phyloP scores from a whole-genome alignment of 192 early-diverging fungal genomes.

The Coemansia sp. region DNA sequence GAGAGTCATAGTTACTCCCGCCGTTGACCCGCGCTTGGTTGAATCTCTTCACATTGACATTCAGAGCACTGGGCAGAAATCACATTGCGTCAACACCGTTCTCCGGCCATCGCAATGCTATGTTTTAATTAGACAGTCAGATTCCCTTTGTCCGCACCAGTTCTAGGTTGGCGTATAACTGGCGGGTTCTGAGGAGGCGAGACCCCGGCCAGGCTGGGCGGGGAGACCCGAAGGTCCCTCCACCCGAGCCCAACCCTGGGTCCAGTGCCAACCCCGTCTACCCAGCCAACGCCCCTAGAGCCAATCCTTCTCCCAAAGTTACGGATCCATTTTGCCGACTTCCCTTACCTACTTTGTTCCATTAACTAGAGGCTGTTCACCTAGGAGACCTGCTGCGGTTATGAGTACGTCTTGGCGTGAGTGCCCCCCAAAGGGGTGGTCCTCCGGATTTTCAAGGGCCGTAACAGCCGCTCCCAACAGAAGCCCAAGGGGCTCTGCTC shows the following conservation, averaged over 20 bases:
- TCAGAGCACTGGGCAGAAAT: slow-evolving; percentile 85
- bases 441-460: slow-evolving; percentile 75
- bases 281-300: slow-evolving; percentile 59
- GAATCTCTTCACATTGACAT: slow-evolving; percentile 84
- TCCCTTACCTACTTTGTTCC: slow-evolving; percentile 83
- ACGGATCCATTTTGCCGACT: slow-evolving; percentile 84
- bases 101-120: slow-evolving; percentile 78
- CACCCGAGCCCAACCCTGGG: neutral
- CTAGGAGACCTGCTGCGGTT: slow-evolving; percentile 80
- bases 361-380: slow-evolving; percentile 82
- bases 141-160: slow-evolving; percentile 81
- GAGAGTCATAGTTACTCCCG: slow-evolving; percentile 80
- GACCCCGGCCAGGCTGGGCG: slow-evolving; percentile 3
- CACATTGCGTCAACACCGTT: slow-evolving; percentile 78
- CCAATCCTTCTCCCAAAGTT: slow-evolving; percentile 84
- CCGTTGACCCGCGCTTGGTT: slow-evolving; percentile 71
- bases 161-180: slow-evolving; percentile 73
- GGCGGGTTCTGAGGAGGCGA: slow-evolving; percentile 4
- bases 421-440: slow-evolving; percentile 47
- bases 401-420: slow-evolving; percentile 69
- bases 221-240: slow-evolving; percentile 8
- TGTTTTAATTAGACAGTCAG: slow-evolving; percentile 86
- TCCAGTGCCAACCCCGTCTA: slow-evolving; percentile 16
- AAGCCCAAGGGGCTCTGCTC: slow-evolving; percentile 44
- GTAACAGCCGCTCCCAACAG: slow-evolving; percentile 61